Evolutionary conservation across 345 rosid species (phyloP), one percentile per base, ranked within the genome.

Genomic region (Conringia planisiliqua): DNA sequence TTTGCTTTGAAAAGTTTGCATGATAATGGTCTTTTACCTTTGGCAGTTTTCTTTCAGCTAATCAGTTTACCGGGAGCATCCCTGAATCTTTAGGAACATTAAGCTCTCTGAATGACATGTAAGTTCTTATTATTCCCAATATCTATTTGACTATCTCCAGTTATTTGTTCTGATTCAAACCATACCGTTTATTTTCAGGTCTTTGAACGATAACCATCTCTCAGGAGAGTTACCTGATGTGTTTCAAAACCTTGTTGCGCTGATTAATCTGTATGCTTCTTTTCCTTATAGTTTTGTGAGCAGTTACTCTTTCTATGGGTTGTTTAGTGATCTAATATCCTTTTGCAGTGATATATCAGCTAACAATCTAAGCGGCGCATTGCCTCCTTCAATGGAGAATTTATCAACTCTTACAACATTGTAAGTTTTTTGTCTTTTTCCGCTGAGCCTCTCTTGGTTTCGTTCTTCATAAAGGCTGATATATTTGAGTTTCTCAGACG

Each of bases 11-110:
- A 30, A 24, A 36, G 72, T 57, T 73, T 44, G 54, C 54, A 40
- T 68, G 57, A 76, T 87, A 70, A 82, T 77, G 47, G 44, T 54
- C 32, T 86, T 52, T 82, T 72, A 73, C 76, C 42, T 82, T 78
- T 82, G 80, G 79, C 97, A 96, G 99, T 76, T 96, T 92, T 84
- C 98, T 96, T 81, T 76, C 98, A 70, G 94, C 76, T 76, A 96
- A 96, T 82, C 83, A 82, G 80, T 90, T 96, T 78, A 86, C 83
- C 22, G 99, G 99, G 81, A 89, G 89, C 89, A 88, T 96, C 73
- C 99, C 99, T 0, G 91, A 80, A 88, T 77, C 92, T 24, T 42
- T 96, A 26, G 83, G 94, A 70, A 77, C 95, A 47, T 72, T 96
- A 79, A 83, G 79, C 58, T 68, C 64, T 48, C 77, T 96, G 82